phyloP scores from a whole-genome alignment of 805 yeast species.

The Monosporozyma solicola region DNA sequence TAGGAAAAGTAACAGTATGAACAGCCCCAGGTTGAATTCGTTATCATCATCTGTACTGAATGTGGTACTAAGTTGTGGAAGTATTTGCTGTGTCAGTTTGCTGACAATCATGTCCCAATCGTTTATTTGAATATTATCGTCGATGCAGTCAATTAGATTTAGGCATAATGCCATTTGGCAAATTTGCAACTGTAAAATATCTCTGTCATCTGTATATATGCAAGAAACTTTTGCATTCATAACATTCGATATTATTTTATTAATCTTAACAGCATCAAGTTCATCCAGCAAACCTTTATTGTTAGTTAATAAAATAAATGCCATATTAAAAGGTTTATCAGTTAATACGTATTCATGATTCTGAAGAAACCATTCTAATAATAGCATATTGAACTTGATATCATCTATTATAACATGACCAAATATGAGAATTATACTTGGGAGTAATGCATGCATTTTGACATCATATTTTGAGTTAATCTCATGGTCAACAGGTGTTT shows the following conservation, averaged over 20 bases:
- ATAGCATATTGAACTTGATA: not conserved
- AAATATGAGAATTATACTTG: not conserved
- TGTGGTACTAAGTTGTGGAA: not conserved
- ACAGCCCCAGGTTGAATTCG: not conserved
- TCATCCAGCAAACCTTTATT: not conserved
- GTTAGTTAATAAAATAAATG: slow-evolving; percentile 1
- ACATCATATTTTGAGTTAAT: not conserved
- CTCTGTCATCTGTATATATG: not conserved
- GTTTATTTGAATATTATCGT: not conserved
- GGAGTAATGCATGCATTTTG: not conserved
- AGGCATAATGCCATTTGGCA: slow-evolving; percentile 2
- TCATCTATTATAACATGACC: not conserved
- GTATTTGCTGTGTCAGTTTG: not conserved
- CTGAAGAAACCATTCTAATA: not conserved
- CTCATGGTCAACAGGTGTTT: not conserved
- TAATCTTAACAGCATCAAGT: not conserved
- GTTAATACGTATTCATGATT: not conserved
- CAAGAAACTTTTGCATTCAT: not conserved
- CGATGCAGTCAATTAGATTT: not conserved
- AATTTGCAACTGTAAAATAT: not conserved
- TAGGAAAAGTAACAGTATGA: not conserved
- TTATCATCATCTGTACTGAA: not conserved
- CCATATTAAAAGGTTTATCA: not conserved
- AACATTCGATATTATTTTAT: not conserved
- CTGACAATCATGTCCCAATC: not conserved